Percentiles rank a stretch among this genome's conserved stretches.
Evolutionary conservation across 768 basidiomycete species (phyloP).

Genomic region (Terana coerulea): DNA sequence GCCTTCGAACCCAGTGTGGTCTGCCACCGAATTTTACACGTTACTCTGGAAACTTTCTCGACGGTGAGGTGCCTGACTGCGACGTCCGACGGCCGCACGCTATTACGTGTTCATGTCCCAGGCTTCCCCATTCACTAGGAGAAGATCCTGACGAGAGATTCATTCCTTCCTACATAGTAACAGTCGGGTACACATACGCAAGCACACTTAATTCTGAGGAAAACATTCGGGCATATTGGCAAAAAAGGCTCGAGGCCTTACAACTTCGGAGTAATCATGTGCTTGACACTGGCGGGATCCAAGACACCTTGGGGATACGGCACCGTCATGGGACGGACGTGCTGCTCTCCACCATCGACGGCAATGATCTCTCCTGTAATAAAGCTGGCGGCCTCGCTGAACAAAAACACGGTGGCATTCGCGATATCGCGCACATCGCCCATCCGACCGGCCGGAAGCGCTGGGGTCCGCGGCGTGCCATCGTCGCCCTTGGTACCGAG

Average conservation of each 20-base stretch:
- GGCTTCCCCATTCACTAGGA: not conserved
- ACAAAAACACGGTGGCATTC: conserved; percentile 73
- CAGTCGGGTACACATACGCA: not conserved
- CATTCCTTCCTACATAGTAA: too few relatives aligned
- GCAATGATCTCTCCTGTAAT: conserved; percentile 74
- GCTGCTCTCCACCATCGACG: conserved; percentile 64
- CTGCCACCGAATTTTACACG: not conserved
- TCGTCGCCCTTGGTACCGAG: conserved; percentile 31
- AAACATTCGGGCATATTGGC: not conserved
- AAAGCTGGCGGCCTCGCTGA: conserved; percentile 75
- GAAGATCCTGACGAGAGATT: not conserved
- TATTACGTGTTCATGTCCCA: not conserved
- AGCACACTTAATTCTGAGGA: not conserved
- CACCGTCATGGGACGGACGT: conserved; percentile 42
- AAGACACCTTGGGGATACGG: conserved; percentile 66
- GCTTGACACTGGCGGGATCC: conserved; percentile 48
- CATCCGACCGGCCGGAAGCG: conserved; percentile 41
- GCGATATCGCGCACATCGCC: conserved; percentile 64
- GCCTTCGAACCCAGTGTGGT: not conserved
- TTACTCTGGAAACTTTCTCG: not conserved
- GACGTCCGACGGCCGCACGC: not conserved
- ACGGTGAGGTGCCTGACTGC: not conserved
- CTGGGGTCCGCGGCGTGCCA: conserved; percentile 3
- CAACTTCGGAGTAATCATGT: conserved; percentile 46
- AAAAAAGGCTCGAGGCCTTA: conserved; percentile 9